Percentiles rank a stretch among this genome's conserved stretches.
These are phyloP conservation scores for Xanthoconium purpureum DNA, from an alignment of 768 basidiomycete species.

Conservation along the genomic window DNA sequence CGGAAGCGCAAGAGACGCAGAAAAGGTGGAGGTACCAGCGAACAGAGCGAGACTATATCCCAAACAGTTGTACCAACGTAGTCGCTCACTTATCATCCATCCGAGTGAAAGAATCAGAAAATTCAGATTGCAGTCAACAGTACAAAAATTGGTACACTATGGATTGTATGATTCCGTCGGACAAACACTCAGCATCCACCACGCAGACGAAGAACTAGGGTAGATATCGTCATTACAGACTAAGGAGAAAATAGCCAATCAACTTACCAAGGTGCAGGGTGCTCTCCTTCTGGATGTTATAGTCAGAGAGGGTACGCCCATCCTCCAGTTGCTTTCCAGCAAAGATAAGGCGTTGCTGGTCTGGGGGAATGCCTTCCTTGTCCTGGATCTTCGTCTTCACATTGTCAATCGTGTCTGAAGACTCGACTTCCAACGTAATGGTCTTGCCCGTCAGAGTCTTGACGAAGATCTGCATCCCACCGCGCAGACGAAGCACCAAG, in stretches of 20 bases:
- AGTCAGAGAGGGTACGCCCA: slow-evolving; percentile 73
- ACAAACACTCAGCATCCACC: slow-evolving; percentile 58
- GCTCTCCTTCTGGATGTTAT: slow-evolving; percentile 73
- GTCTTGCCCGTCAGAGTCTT: slow-evolving; percentile 77
- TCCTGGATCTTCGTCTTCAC: slow-evolving; percentile 78
- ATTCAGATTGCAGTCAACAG: background rate
- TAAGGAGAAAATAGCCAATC: background rate
- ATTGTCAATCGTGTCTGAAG: slow-evolving; percentile 73
- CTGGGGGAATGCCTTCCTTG: slow-evolving; percentile 78
- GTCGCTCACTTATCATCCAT: background rate
- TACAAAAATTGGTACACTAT: slow-evolving; percentile 6
- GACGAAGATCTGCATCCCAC: slow-evolving; percentile 71
- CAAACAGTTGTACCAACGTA: background rate
- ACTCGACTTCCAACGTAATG: slow-evolving; percentile 73
- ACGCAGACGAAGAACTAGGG: slow-evolving; percentile 68
- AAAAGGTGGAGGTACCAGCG: background rate
- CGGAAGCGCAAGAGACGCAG: slow-evolving; percentile 27
- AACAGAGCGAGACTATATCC: background rate
- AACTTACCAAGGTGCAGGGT: slow-evolving; percentile 57
- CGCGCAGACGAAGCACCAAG: slow-evolving; percentile 69
- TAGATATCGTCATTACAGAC: background rate
- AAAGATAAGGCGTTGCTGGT: slow-evolving; percentile 77
- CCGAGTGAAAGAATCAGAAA: no score
- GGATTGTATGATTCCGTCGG: no score
- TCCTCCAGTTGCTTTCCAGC: slow-evolving; percentile 80